Evolutionary conservation across 148 eudicot species (phyloP), one percentile per base, ranked within the genome.

Genomic region (Mesembryanthemum crystallinum): DNA sequence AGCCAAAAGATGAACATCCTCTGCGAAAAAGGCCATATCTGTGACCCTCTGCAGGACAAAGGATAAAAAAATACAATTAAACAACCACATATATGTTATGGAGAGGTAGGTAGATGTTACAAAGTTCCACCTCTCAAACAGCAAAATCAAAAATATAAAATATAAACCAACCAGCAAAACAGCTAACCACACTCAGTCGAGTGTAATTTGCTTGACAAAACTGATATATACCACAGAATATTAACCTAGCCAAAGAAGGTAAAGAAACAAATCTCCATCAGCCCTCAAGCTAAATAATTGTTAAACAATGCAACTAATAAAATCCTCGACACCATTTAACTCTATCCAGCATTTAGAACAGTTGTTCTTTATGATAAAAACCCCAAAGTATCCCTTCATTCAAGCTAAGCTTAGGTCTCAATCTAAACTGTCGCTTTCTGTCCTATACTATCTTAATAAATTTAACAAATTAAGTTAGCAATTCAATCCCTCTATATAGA

Each of bases 11-110:
- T 92, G 99, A 82, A 95, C 99, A 80, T 95, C 99, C 85, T 95
- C 98, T 37, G 99, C 98, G 77, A 95, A 95, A 82, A 92, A 95
- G 80, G 94, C 96, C 99, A 95, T 95, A 84, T 95, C 99, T 49
- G 99, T 95, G 73, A 95, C 94, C 88, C 99, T 88, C 99, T 95
- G 90, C 58, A 77, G 69, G 20, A 69, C 37, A 75, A 66, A 76
- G 45, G 49, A 58, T 47, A 24, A 27, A 43, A 61, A 67, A 45
- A 71, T 32, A 45, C 3, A 47, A 15, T 52, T 52, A 52, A 17
- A 18, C 21, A 67, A 60, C 23, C 24, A 55, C 21, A 0, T 18
- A 58, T 9, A 25, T 28, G 37, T 37, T 33, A 69, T 45, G 1
- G 11, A 62, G 10, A 49, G 17, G 17, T n/a, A 14, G 47, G 15